Percentiles rank a stretch among this genome's conserved stretches.
These are phyloP conservation scores for Boletales sp. DNA, from an alignment of 768 basidiomycete species.

Conservation along the genomic window DNA sequence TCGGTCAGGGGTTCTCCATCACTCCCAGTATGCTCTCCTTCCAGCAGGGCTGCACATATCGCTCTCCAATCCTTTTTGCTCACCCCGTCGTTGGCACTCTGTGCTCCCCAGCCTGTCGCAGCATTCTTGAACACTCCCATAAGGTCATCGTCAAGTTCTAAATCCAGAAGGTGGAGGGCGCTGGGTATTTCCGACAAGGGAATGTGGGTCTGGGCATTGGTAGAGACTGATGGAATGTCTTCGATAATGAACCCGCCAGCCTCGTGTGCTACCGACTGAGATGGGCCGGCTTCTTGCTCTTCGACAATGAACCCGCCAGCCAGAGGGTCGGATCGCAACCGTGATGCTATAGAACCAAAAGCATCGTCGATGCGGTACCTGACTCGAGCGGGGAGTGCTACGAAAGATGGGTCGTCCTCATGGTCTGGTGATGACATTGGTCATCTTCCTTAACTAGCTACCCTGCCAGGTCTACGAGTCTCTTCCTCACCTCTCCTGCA, in stretches of 20 bases:
- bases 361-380: slow-evolving; percentile 50
- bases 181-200: slow-evolving; percentile 53
- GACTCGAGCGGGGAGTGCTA: slow-evolving; percentile 37
- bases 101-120: slow-evolving; percentile 62
- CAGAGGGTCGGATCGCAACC: slow-evolving; percentile 6
- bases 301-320: slow-evolving; percentile 36
- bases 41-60: slow-evolving; percentile 74
- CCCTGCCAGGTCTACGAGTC: slow-evolving; percentile 27
- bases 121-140: slow-evolving; percentile 73
- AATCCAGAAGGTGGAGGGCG: slow-evolving; percentile 60
- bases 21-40: slow-evolving; percentile 31
- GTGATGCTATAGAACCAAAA: slow-evolving; percentile 35
- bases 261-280: slow-evolving; percentile 7
- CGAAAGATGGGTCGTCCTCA: slow-evolving; percentile 33
- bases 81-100: slow-evolving; percentile 37
- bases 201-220: slow-evolving; percentile 33
- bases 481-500: slow-evolving; percentile 50
- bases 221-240: slow-evolving; percentile 12
- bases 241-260: slow-evolving; percentile 32
- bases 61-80: slow-evolving; percentile 73
- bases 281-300: slow-evolving; percentile 13
- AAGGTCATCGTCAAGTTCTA: slow-evolving; percentile 71
- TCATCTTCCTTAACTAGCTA: slow-evolving; percentile 1
- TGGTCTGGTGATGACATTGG: slow-evolving; percentile 13
- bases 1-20: slow-evolving; percentile 13